Evolutionary conservation across 352 stramenopile genomes (phyloP).

Genomic region (Blastocystis sp.): DNA sequence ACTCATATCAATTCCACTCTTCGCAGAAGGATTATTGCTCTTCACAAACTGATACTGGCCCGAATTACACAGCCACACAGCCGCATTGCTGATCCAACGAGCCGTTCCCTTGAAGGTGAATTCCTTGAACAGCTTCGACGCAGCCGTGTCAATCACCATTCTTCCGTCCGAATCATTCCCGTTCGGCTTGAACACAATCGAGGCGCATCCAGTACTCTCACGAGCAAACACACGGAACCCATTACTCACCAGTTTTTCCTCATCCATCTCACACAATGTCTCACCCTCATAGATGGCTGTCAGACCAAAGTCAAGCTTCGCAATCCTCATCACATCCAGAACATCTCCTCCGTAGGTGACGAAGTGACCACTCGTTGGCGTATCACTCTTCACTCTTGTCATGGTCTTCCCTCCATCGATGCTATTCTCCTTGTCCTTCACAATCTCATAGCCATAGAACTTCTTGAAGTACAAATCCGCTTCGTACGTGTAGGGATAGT

Average conservation of each 20-base stretch:
- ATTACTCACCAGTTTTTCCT: conserved; percentile 22
- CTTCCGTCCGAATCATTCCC: background rate
- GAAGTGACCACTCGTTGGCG: conserved; percentile 22
- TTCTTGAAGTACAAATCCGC: conserved; percentile 27
- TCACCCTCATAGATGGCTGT: conserved; percentile 7
- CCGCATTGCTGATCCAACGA: conserved; percentile 42
- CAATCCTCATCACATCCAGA: background rate
- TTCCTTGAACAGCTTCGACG: conserved; percentile 14
- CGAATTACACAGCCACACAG: conserved; percentile 10
- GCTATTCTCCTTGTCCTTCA: background rate
- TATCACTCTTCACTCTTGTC: conserved; percentile 24
- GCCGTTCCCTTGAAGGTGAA: conserved; percentile 38
- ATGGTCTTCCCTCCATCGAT: conserved; percentile 51
- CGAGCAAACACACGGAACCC: conserved; percentile 46
- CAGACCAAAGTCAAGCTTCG: conserved; percentile 39
- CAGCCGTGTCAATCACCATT: conserved; percentile 66
- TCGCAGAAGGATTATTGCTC: background rate
- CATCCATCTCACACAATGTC: conserved; percentile 26
- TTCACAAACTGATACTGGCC: background rate
- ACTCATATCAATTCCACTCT: conserved; percentile 22
- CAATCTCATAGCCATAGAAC: conserved; percentile 45
- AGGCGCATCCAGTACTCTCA: conserved; percentile 28
- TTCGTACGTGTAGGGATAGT: conserved; percentile 43
- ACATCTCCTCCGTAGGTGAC: conserved; percentile 33
- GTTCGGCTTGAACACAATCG: conserved; percentile 39